These are phyloP conservation scores for Alternaria consortialis DNA, from an alignment of 2,329 filamentous ascomycete species.

Conservation along the genomic window DNA sequence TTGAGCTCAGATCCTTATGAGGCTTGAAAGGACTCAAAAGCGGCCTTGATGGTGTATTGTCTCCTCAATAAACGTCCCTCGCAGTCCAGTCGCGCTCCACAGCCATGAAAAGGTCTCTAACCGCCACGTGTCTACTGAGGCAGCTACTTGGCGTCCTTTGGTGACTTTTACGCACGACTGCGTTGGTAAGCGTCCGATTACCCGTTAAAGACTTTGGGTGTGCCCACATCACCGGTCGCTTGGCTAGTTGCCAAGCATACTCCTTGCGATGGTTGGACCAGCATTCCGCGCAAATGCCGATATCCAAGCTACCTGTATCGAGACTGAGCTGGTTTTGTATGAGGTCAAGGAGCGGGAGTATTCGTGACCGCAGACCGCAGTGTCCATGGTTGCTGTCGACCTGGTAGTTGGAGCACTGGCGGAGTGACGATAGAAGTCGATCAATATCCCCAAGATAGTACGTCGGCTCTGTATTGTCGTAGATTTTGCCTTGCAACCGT, in stretches of 20 bases:
- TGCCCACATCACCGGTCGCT: conserved; percentile 57
- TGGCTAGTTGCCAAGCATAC: conserved; percentile 57
- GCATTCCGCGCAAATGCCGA: conserved; percentile 58
- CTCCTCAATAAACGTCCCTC: conserved; percentile 2
- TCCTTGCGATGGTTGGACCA: conserved; percentile 52
- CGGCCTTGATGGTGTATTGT: background rate
- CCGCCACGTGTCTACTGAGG: conserved; percentile 41
- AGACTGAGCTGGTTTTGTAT: conserved; percentile 59
- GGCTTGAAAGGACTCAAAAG: background rate
- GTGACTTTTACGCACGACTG: conserved; percentile 29
- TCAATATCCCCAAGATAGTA: conserved; percentile 70
- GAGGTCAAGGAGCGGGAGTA: conserved; percentile 72
- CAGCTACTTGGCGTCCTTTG: conserved; percentile 40
- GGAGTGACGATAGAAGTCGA: conserved; percentile 66
- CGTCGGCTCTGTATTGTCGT: conserved; percentile 51
- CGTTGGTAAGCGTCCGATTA: conserved; percentile 26
- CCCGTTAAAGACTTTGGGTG: conserved; percentile 31
- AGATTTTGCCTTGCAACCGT: conserved; percentile 60
- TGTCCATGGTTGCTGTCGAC: conserved; percentile 77
- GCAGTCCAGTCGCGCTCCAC: conserved; percentile 49
- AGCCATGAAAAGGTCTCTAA: conserved; percentile 54
- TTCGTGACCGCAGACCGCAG: conserved; percentile 72
- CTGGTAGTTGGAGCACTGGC: conserved; percentile 76
- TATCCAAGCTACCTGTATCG: conserved; percentile 45
- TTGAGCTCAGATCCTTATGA: conserved; percentile 2